phyloP scores from a whole-genome alignment of 192 early-diverging fungal genomes.

The Gaertneriomyces sp. region DNA sequence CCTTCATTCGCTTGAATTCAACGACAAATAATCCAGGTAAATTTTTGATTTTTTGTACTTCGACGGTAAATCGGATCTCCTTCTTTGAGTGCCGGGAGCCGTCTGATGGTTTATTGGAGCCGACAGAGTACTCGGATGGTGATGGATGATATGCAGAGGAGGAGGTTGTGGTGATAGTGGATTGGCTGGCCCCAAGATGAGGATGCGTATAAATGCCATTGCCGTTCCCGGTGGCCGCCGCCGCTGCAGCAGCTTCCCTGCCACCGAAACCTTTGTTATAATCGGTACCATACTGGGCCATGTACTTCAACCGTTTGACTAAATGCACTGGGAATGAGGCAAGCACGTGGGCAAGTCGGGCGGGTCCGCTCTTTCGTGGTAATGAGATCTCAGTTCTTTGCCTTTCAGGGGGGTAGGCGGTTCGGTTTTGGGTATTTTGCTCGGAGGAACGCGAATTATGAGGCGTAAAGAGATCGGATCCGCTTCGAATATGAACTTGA shows the following conservation, averaged over 20 bases:
- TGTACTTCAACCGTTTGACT: slow-evolving; percentile 31
- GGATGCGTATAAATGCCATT: slow-evolving; percentile 9
- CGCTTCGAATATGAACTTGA: not conserved
- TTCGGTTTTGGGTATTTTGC: not conserved
- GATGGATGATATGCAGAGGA: slow-evolving; percentile 11
- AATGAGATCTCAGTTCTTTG: not conserved
- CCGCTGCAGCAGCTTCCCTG: slow-evolving; percentile 11
- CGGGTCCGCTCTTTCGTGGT: slow-evolving; percentile 56
- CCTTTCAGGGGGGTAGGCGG: not conserved
- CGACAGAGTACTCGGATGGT: not conserved
- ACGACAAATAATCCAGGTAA: slow-evolving; percentile 52
- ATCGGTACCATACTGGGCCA: slow-evolving; percentile 35
- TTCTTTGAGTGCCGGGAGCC: slow-evolving; percentile 51
- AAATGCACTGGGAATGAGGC: slow-evolving; percentile 42
- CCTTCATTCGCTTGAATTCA: slow-evolving; percentile 48
- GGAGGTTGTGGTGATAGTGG: slow-evolving; percentile 1
- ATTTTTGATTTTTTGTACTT: slow-evolving; percentile 89
- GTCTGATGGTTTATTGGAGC: not conserved
- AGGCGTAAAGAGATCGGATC: not conserved
- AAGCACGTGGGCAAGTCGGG: slow-evolving; percentile 38
- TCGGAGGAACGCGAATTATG: not conserved
- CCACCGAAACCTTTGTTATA: slow-evolving; percentile 43
- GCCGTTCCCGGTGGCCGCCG: not conserved
- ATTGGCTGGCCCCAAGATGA: slow-evolving; percentile 7
- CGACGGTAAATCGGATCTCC: slow-evolving; percentile 83